phyloP scores from a whole-genome alignment of 345 rosid genomes.

The Psidium friedrichsthalianum region DNA sequence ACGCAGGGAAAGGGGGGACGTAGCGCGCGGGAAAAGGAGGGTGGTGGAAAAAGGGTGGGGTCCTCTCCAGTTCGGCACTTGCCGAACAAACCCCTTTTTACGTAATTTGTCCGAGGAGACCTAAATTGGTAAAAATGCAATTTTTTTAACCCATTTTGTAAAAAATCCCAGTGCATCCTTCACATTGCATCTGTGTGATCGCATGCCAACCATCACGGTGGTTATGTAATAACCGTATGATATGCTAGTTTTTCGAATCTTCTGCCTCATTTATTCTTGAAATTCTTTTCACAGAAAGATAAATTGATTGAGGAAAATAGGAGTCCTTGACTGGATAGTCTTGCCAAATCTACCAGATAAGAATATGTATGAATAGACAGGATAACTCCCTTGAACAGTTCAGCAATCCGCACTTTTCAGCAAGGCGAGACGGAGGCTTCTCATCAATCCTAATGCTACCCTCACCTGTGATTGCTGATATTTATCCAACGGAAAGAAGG shows the following conservation, averaged over 20 bases:
- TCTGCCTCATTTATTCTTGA: neutral
- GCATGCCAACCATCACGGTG: neutral
- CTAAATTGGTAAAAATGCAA: too few species aligned
- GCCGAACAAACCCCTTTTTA: too few species aligned
- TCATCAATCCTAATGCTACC: neutral
- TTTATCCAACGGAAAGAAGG: neutral
- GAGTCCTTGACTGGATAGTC: neutral
- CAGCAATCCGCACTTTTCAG: neutral
- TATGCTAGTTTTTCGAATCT: neutral
- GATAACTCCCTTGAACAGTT: neutral
- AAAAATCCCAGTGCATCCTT: neutral
- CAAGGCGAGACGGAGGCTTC: neutral
- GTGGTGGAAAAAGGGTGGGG: too few species aligned
- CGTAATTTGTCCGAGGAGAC: too few species aligned
- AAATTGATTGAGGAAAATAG: neutral
- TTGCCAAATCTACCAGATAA: neutral
- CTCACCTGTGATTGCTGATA: neutral
- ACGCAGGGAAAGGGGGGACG: too few species aligned
- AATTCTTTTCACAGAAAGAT: neutral
- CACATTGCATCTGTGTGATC: neutral
- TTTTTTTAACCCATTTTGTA: too few species aligned
- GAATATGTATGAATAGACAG: neutral
- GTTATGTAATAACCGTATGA: neutral
- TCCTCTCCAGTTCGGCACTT: too few species aligned
- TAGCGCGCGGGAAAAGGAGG: too few species aligned